Percentiles rank a stretch among this genome's conserved stretches.
These are phyloP conservation scores for Malus hybrid DNA, from an alignment of 331 rosid species.

Conservation along the genomic window DNA sequence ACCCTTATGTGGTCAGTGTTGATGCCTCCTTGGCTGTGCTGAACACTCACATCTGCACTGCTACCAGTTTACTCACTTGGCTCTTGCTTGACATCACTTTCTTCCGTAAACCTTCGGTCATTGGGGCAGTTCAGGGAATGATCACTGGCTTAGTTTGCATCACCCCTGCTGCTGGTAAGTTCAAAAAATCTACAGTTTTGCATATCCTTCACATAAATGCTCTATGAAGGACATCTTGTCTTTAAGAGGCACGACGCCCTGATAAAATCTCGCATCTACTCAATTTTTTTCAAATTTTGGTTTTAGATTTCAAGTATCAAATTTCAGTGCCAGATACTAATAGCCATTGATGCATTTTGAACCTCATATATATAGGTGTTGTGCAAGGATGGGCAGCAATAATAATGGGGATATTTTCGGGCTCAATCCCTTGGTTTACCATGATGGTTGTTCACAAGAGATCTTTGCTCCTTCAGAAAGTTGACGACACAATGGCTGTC, in stretches of 20 bases:
- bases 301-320: no score
- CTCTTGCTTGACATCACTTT: slow-evolving; percentile 17
- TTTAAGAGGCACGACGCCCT: no score
- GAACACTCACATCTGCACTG: slow-evolving; percentile 29
- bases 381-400: slow-evolving; percentile 31
- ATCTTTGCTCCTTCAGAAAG: slow-evolving; percentile 19
- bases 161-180: slow-evolving; percentile 31
- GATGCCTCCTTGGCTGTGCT: slow-evolving; percentile 30
- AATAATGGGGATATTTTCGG: slow-evolving; percentile 21
- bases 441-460: slow-evolving; percentile 30
- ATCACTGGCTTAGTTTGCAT: slow-evolving; percentile 29
- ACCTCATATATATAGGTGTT: slow-evolving; percentile 10
- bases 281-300: no score
- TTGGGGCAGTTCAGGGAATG: slow-evolving; percentile 32
- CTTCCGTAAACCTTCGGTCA: slow-evolving; percentile 25
- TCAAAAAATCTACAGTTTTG: not conserved
- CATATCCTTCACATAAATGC: no score
- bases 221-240: no score
- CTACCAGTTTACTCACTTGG: slow-evolving; percentile 29
- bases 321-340: not conserved
- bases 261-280: no score
- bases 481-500: slow-evolving; percentile 33
- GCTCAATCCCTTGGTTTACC: slow-evolving; percentile 30
- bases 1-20: slow-evolving; percentile 15
- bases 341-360: not conserved